Percentiles rank a stretch among this genome's conserved stretches.
Evolutionary conservation across 495 filamentous ascomycete species (phyloP).

Genomic region (Penicillium pulvis): DNA sequence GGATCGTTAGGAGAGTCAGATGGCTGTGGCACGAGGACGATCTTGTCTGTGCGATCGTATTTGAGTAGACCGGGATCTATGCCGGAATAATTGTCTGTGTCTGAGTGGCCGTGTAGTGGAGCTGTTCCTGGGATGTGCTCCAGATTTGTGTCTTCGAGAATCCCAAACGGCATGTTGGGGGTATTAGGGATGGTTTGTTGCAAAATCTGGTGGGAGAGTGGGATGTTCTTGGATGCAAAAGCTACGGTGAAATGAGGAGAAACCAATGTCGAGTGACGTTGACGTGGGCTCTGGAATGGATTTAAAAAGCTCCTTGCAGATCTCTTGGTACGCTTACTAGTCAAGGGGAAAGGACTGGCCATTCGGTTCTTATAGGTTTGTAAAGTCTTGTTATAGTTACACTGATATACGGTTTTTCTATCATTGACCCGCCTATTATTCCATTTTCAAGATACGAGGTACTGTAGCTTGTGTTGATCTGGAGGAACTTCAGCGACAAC

Average conservation of each 20-base stretch:
- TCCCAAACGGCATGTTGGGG: background rate
- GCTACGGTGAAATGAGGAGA: background rate
- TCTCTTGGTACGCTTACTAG: background rate
- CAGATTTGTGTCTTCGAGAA: slow-evolving; percentile 44
- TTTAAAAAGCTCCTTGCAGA: background rate
- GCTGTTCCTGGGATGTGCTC: slow-evolving; percentile 65
- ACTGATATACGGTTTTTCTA: background rate
- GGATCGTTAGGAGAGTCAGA: slow-evolving; percentile 51
- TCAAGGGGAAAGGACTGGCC: background rate
- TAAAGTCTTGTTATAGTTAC: background rate
- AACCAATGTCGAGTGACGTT: background rate
- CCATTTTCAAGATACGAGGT: background rate
- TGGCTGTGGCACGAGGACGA: slow-evolving; percentile 51
- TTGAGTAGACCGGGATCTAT: slow-evolving; percentile 43
- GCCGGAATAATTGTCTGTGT: slow-evolving; percentile 26
- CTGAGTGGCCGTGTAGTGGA: slow-evolving; percentile 27
- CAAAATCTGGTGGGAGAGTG: background rate
- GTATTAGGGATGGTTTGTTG: background rate
- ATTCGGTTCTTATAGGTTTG: background rate
- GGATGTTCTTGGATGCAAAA: background rate
- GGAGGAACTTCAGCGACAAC: background rate
- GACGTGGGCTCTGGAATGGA: background rate
- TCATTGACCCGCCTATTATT: background rate
- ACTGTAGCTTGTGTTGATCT: background rate
- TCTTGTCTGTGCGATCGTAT: slow-evolving; percentile 42